A percentile compares a stretch with the other conserved stretches of the same genome.
Conservation (phyloP, 2,329 filamentous ascomycete genomes). For the Microdochium trichocladiopsis region DNA sequence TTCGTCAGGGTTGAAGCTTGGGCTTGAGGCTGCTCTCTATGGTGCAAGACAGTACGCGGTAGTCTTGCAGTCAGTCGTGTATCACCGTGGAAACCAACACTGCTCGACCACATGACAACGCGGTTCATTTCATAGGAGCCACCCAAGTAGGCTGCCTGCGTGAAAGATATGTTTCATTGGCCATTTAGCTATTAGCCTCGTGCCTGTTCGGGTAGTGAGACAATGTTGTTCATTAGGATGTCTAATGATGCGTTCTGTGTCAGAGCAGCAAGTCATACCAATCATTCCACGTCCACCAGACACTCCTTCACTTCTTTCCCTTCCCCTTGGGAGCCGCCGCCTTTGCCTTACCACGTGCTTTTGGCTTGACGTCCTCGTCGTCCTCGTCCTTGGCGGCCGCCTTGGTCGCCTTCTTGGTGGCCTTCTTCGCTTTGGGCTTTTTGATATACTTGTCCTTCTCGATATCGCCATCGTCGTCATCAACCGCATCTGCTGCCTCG, state of each 20-base stretch:
- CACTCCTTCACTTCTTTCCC: slow-evolving; percentile 30
- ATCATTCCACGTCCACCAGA: neutral
- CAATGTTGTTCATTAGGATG: slow-evolving; percentile 7
- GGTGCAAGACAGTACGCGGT: no score
- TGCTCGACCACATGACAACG: neutral
- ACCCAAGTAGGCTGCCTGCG: no score
- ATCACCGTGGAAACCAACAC: neutral
- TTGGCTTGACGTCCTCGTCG: slow-evolving; percentile 44
- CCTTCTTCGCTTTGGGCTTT: slow-evolving; percentile 67
- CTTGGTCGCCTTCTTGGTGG: slow-evolving; percentile 41
- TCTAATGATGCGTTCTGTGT: slow-evolving; percentile 2
- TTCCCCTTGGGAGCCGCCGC: slow-evolving; percentile 35
- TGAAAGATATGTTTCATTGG: no score
- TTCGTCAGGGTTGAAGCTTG: no score
- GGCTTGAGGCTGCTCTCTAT: no score
- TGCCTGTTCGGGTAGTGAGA: neutral
- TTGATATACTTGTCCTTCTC: slow-evolving; percentile 97
- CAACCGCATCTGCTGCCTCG: slow-evolving; percentile 59
- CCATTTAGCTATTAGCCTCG: no score
- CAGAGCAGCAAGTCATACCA: neutral
- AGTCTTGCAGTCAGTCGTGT: no score
- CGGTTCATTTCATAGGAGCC: neutral
- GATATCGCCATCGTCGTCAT: slow-evolving; percentile 70
- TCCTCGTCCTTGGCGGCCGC: slow-evolving; percentile 33
- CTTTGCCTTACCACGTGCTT: slow-evolving; percentile 34